Conservation (phyloP, 1,139 yeast species). For the Nakaseomyces kungkrabaensis region DNA sequence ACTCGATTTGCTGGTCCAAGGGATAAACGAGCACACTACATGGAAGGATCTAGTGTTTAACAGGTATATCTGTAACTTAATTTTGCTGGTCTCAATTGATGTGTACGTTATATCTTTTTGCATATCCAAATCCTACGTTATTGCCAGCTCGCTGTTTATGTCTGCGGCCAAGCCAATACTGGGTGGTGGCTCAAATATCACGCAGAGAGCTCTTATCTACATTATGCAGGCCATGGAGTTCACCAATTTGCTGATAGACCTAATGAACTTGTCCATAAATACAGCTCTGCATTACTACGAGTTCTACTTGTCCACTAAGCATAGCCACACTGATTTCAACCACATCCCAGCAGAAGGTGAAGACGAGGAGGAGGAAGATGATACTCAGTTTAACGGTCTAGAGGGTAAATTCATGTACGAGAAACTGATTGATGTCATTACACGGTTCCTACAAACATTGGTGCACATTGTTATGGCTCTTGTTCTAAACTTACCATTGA, state of each 20-base stretch:
- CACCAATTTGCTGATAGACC: slow-evolving; percentile 52
- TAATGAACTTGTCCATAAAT: slow-evolving; percentile 28
- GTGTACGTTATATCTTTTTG: slow-evolving; percentile 44
- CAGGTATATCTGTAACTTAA: slow-evolving; percentile 34
- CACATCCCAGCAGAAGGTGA: slow-evolving; percentile 14
- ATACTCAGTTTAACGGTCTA: slow-evolving; percentile 39
- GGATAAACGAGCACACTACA: slow-evolving; percentile 30
- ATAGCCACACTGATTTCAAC: neutral
- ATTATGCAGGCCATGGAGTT: slow-evolving; percentile 66
- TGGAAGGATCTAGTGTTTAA: slow-evolving; percentile 28
- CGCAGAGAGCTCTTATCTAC: neutral
- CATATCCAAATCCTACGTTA: slow-evolving; percentile 23
- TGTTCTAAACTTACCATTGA: slow-evolving; percentile 49
- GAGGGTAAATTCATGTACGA: slow-evolving; percentile 57
- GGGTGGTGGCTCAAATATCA: slow-evolving; percentile 2
- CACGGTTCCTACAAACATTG: slow-evolving; percentile 36
- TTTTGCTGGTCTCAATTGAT: slow-evolving; percentile 41
- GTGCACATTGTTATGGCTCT: slow-evolving; percentile 46
- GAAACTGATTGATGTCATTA: slow-evolving; percentile 47
- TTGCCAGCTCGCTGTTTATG: slow-evolving; percentile 4
- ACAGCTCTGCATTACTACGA: slow-evolving; percentile 51
- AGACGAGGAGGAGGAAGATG: slow-evolving; percentile 14
- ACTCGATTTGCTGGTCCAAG: slow-evolving; percentile 42
- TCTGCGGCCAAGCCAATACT: slow-evolving; percentile 6
- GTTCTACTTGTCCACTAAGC: slow-evolving; percentile 23